phyloP scores from a whole-genome alignment of 2,329 filamentous ascomycete genomes.

The Scopulariopsis brevicaulis region DNA sequence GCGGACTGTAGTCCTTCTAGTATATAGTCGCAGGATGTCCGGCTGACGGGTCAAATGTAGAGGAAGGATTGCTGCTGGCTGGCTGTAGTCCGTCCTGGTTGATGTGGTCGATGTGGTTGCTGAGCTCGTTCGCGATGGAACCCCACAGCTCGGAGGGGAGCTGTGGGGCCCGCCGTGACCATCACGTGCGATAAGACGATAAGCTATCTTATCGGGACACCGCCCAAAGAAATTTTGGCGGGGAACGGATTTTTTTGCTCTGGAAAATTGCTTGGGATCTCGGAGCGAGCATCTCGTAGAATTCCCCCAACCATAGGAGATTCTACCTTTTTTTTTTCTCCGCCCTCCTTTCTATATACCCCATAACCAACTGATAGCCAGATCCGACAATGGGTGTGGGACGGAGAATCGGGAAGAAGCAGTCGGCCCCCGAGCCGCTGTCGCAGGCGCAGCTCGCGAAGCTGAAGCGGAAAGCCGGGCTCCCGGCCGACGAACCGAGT shows the following conservation, averaged over 20 bases:
- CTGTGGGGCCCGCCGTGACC: not conserved
- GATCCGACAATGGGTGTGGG: conserved; percentile 66
- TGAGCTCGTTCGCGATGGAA: not conserved
- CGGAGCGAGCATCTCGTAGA: not conserved
- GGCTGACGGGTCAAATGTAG: too few relatives aligned
- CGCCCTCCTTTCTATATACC: not conserved
- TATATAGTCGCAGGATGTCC: not conserved
- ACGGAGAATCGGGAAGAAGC: conserved; percentile 91
- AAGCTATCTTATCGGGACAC: conserved; percentile 4
- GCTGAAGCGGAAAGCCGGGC: conserved; percentile 72
- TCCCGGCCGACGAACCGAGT: conserved; percentile 49
- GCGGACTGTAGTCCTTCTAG: not conserved
- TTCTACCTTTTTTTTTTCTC: not conserved
- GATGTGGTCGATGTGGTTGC: not conserved
- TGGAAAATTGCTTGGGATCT: not conserved
- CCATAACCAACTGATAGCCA: conserved; percentile 4
- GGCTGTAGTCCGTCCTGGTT: not conserved
- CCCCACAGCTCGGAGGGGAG: not conserved
- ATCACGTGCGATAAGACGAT: conserved; percentile 3
- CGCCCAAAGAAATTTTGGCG: conserved; percentile 25
- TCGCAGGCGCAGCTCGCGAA: conserved; percentile 71
- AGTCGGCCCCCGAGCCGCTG: conserved; percentile 73
- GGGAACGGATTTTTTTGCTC: conserved; percentile 15
- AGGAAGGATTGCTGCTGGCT: not conserved
- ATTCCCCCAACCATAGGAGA: not conserved